Evolutionary conservation across 2,329 filamentous ascomycete species (phyloP).

Genomic region (Tothia fuscella): DNA sequence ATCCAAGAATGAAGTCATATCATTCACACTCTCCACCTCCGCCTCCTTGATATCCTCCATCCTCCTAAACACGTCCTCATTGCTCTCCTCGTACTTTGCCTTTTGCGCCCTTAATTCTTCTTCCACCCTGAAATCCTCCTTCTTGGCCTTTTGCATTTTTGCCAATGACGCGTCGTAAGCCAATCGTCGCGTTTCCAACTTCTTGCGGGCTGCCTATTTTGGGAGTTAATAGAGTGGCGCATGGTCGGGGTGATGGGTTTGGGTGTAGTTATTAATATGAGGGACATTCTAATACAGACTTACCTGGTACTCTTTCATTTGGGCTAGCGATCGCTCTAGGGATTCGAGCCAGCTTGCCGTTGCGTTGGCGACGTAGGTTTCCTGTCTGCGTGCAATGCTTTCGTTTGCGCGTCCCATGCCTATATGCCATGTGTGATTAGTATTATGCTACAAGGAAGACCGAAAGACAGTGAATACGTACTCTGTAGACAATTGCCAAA

Average conservation of each 20-base stretch:
- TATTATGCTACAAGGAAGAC: conserved; percentile 41
- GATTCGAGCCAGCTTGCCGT: conserved; percentile 81
- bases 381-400: conserved; percentile 72
- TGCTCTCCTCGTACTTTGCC: conserved; percentile 92
- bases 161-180: conserved; percentile 82
- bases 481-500: conserved; percentile 68
- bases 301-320: conserved; percentile 98
- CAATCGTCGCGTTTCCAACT: conserved; percentile 78
- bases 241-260: too few relatives aligned
- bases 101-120: conserved; percentile 86
- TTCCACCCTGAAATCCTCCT: conserved; percentile 84
- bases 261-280: conserved; percentile 7
- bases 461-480: not conserved
- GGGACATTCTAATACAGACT: conserved; percentile 12
- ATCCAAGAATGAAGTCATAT: conserved; percentile 72
- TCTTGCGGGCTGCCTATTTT: conserved; percentile 65
- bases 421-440: conserved; percentile 23
- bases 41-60: conserved; percentile 97
- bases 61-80: conserved; percentile 76
- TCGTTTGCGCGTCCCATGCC: conserved; percentile 79
- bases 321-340: conserved; percentile 75
- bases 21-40: conserved; percentile 69
- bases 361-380: conserved; percentile 65
- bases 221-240: too few relatives aligned
- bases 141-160: conserved; percentile 89